A percentile compares a stretch with the other conserved stretches of the same genome.
These are phyloP conservation scores for Luzula sylvatica DNA, from an alignment of 176 grass and related monocot species.

Conservation along the genomic window DNA sequence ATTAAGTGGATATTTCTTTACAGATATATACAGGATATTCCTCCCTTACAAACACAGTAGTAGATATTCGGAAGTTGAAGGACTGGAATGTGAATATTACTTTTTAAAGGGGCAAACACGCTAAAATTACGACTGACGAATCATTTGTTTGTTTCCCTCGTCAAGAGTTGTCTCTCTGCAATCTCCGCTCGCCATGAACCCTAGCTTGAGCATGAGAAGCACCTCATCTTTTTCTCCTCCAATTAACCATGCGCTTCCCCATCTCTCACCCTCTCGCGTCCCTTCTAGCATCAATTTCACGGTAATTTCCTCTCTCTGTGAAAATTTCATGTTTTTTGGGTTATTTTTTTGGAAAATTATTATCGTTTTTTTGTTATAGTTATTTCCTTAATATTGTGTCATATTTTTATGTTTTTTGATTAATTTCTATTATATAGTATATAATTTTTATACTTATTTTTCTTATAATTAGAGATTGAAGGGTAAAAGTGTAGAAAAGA, in stretches of 20 bases:
- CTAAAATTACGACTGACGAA: background rate
- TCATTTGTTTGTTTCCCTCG: background rate
- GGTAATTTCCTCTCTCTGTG: conserved; percentile 4
- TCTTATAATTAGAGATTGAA: conserved; percentile 23
- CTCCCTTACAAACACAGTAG: too few species aligned
- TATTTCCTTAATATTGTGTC: too few species aligned
- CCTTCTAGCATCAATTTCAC: background rate
- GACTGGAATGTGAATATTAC: too few species aligned
- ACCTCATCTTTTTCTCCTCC: conserved; percentile 40
- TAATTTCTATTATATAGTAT: too few species aligned
- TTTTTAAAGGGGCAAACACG: background rate
- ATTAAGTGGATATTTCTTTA: too few species aligned
- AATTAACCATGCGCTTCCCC: conserved; percentile 32
- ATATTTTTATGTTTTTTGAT: too few species aligned
- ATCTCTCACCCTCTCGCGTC: conserved; percentile 12
- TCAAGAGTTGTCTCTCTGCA: conserved; percentile 25
- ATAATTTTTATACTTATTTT: conserved; percentile 5
- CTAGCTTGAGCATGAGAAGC: conserved; percentile 38
- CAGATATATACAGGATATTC: too few species aligned
- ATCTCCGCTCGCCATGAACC: conserved; percentile 30
- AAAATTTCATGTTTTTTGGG: conserved; percentile 6
- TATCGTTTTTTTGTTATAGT: too few species aligned
- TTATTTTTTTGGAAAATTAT: background rate
- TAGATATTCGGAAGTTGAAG: too few species aligned
- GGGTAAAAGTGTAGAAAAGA: conserved; percentile 10